Base-by-base conservation (phyloP, 768 basidiomycete genomes). In the Pisolithus marmoratus region DNA sequence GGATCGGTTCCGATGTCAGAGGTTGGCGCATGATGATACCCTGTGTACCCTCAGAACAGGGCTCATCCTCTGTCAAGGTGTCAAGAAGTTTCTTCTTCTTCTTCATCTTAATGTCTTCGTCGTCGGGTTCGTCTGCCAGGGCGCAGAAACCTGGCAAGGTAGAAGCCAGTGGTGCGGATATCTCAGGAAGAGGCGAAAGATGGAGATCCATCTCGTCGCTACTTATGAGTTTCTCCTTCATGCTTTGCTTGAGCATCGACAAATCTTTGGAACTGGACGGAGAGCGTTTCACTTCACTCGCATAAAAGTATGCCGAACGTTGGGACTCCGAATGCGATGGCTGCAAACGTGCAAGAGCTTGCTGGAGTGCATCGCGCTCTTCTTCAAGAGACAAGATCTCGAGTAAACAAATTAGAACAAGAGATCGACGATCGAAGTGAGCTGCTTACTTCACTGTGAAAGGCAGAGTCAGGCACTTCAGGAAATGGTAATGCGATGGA, bases 371-470 rank as follows among this genome's bases (percentile, higher is more conserved):
- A 40, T 54, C 67, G 44, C 68, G 60, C 51, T 68, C 58, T 40
- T 57, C 53, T 11, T 55, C 58, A 1, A 41, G 58, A 40, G 66
- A 56, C 17, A 68, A 61, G 54, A 59, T 44, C 62, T 61, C 22
- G 48, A 20, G 15, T 47, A 47, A 34, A 46, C 26, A 27, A 9
- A 49, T 65, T 17, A 59, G 54, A 38, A 47, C 17, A 20, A 22
- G 22, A 4, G 34, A 34, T 26, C 17, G 52, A 46, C 8, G 22
- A 47, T 38, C 12, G 31, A 23, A 38, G 42, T 29, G 23, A 50
- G 8, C 61, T 51, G 73, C 69, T 54, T 58, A 69, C 52, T 75
- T 72, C 56, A 69, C 64, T 71, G 63, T 26, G 61, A 59, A 41
- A 37, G 43, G 52, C 51, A 54, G 29, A 22, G 53, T 67, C 6